Percentiles rank a stretch among this genome's conserved stretches.
phyloP scores from a whole-genome alignment of 352 stramenopile species.

The Thalassiosira livingstoniorum region DNA sequence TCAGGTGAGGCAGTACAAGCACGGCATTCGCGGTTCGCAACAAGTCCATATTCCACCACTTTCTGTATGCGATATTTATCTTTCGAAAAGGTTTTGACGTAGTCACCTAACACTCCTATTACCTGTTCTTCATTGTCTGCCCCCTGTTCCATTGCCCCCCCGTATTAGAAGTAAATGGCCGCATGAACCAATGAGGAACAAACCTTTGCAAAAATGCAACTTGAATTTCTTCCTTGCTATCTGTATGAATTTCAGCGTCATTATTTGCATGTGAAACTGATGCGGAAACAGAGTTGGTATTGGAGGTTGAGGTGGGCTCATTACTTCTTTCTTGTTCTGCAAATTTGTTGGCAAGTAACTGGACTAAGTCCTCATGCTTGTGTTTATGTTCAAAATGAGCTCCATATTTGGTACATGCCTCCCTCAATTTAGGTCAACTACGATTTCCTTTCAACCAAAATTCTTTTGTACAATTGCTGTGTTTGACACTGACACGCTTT shows the following conservation, averaged over 20 bases:
- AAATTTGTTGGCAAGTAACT: background rate
- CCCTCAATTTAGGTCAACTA: background rate
- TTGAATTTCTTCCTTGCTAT: background rate
- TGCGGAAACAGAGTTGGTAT: background rate
- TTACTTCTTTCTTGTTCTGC: no score
- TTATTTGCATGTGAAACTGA: background rate
- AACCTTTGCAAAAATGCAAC: constrained; percentile 13
- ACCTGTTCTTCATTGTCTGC: constrained; percentile 23
- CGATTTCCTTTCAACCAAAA: constrained; percentile 8
- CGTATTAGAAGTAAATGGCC: constrained; percentile 7
- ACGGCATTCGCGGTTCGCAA: background rate
- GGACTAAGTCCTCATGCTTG: background rate
- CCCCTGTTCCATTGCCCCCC: constrained; percentile 23
- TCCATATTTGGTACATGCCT: constrained; percentile 11
- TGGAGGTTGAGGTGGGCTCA: no score
- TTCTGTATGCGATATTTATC: constrained; percentile 6
- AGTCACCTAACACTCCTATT: background rate
- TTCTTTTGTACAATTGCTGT: constrained; percentile 15
- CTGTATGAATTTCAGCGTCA: no score
- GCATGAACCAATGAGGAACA: constrained; percentile 27
- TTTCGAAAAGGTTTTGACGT: constrained; percentile 3
- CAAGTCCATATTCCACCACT: constrained; percentile 14
- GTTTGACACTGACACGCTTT: constrained; percentile 1
- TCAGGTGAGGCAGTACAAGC: constrained; percentile 27
- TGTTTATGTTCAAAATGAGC: background rate